Conservation (phyloP, 306 rosid genomes). For the Styphnolobium japonicum region DNA sequence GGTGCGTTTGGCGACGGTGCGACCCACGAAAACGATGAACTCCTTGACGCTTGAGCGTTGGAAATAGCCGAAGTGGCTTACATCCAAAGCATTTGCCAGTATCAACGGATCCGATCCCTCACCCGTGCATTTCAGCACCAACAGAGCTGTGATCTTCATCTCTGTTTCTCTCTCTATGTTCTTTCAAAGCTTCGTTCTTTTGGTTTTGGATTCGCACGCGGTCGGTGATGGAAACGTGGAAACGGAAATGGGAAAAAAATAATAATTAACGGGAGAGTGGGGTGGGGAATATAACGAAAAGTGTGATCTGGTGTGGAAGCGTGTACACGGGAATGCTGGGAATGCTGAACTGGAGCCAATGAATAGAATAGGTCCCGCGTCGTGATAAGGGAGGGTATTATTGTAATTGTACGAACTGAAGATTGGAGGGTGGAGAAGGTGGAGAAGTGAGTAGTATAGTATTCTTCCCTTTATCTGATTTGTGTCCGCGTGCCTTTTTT, state of each 20-base stretch:
- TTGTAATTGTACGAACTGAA: background rate
- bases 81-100: slow-evolving; percentile 68
- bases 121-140: slow-evolving; percentile 82
- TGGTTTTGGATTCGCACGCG: background rate
- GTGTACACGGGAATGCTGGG: background rate
- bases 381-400: background rate
- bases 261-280: too few species aligned
- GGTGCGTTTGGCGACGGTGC: slow-evolving; percentile 94
- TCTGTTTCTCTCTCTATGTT: background rate
- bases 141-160: slow-evolving; percentile 91
- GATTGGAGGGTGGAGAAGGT: too few species aligned
- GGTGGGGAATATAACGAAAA: background rate
- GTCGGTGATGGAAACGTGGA: background rate
- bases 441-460: background rate
- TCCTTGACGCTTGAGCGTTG: slow-evolving; percentile 91
- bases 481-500: too few species aligned
- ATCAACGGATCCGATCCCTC: slow-evolving; percentile 88
- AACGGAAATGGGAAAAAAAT: background rate
- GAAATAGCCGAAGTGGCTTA: slow-evolving; percentile 83
- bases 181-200: background rate
- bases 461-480: background rate
- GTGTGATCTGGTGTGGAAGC: background rate
- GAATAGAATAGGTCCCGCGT: too few species aligned
- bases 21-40: slow-evolving; percentile 85
- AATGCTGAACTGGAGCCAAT: background rate